These are phyloP conservation scores for Copromyces sp. DNA, from an alignment of 495 filamentous ascomycete species.

Conservation along the genomic window DNA sequence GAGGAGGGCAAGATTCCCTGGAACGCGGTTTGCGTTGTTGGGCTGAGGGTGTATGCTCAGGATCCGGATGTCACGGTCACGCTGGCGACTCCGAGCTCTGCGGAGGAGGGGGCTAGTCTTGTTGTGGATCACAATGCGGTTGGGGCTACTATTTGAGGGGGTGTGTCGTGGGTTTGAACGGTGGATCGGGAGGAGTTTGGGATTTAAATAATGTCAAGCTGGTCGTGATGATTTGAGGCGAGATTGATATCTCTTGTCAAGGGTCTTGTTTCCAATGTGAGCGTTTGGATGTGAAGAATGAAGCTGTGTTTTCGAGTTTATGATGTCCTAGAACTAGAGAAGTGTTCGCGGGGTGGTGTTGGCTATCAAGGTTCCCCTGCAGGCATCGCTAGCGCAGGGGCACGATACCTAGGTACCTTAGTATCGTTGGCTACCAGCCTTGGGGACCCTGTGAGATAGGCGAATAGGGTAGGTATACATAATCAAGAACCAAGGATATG, in stretches of 20 bases:
- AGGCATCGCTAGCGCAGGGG: neutral
- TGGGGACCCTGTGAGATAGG: neutral
- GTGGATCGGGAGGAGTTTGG: no score
- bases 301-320: neutral
- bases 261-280: neutral
- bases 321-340: no score
- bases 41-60: conserved; percentile 38
- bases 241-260: neutral
- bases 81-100: conserved; percentile 26
- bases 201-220: neutral
- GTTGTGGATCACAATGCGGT: conserved; percentile 14
- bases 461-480: no score
- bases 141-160: conserved; percentile 14
- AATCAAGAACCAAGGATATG: neutral
- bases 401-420: neutral
- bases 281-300: neutral
- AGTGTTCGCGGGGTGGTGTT: neutral
- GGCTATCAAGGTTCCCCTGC: neutral
- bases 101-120: conserved; percentile 17
- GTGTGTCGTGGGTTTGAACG: neutral
- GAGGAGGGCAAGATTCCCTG: conserved; percentile 27
- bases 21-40: conserved; percentile 46
- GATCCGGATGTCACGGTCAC: conserved; percentile 32
- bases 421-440: no score
- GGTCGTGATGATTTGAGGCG: neutral